Evolutionary conservation across 2,329 filamentous ascomycete genomes (phyloP), one percentile per base, ranked within the genome.

Genomic region (Aspergillus aculeatinus): DNA sequence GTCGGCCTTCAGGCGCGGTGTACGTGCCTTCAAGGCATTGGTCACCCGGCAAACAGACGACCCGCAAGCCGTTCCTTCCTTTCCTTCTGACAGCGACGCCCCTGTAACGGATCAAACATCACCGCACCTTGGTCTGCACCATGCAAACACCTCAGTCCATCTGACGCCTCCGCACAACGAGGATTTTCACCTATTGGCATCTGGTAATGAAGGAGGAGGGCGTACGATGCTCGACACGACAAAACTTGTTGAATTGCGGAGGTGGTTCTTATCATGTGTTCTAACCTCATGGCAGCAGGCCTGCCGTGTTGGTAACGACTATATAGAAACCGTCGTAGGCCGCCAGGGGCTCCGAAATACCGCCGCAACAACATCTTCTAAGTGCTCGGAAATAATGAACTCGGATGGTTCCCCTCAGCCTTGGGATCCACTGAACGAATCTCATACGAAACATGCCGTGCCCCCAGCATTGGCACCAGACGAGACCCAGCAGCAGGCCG

Each of bases 241-340:
- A 29, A 21, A 47, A 12, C 25, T 29, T 31, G 25, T 39, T 50
- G 42, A 35, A 29, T 27, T 57, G 23, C 35, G 52, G n/a, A 54
- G 39, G 31, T 59, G 56, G 39, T 51, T 68, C 35, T 57, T 60
- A 21, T 48, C 44, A 12, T 54, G 53, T 51, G 49, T 68, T 55
- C 57, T 60, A 35, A 60, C 64, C 44, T 61, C 62, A 51, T 75
- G 69, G 69, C 73, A 75, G 72, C 73, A 70, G 71, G 72, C 60
- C 71, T 74, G 71, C 51, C 68, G 61, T 50, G 25, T 51, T 48
- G 64, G 62, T 39, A 61, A 51, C 21, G 60, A 52, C 27, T 59
- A 66, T 33, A 61, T 63, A 53, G 62, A 59, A 35, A 58, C 33
- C 48, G 48, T 59, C 23, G 56, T 55, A n/a, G 48, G n/a, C 11